phyloP scores from a whole-genome alignment of 106 monocot species.

The Chionographis japonica region DNA sequence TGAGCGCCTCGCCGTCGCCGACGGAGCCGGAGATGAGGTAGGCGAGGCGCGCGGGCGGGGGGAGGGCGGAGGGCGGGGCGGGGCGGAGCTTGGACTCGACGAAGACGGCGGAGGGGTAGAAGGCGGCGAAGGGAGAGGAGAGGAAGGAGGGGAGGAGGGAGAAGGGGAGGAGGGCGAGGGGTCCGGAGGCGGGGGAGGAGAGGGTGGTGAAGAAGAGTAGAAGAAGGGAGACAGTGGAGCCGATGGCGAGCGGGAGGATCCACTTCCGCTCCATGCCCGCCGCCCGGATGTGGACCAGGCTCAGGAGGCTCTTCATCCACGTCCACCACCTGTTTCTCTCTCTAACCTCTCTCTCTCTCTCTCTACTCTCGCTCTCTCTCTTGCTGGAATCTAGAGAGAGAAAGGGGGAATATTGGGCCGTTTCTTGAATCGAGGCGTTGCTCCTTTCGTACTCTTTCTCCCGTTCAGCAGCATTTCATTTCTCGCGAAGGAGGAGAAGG shows the following conservation, averaged over 20 bases:
- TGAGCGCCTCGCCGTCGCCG: slow-evolving; percentile 48
- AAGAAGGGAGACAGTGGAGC: slow-evolving; percentile 21
- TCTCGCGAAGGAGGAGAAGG: too few species aligned
- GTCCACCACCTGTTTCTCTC: too few species aligned
- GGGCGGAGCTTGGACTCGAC: slow-evolving; percentile 60
- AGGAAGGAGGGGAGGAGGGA: slow-evolving; percentile 13
- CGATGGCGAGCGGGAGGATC: slow-evolving; percentile 32
- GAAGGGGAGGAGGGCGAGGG: background rate
- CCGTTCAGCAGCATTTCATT: too few species aligned
- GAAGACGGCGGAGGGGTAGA: slow-evolving; percentile 23
- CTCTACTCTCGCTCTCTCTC: too few species aligned
- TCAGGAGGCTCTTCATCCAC: too few species aligned
- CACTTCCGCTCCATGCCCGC: slow-evolving; percentile 28
- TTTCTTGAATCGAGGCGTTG: too few species aligned
- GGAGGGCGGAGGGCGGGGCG: slow-evolving; percentile 1
- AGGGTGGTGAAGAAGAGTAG: slow-evolving; percentile 32
- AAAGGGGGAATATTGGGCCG: too few species aligned
- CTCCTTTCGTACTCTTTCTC: too few species aligned
- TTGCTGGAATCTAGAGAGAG: too few species aligned
- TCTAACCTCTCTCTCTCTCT: too few species aligned
- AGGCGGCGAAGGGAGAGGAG: slow-evolving; percentile 13
- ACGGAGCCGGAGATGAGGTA: slow-evolving; percentile 80
- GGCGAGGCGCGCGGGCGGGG: slow-evolving; percentile 50
- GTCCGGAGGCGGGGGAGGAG: slow-evolving; percentile 11
- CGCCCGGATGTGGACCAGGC: background rate